Evolutionary conservation across 2,329 filamentous ascomycete genomes (phyloP).

Genomic region (Sarocladium brachiariae): DNA sequence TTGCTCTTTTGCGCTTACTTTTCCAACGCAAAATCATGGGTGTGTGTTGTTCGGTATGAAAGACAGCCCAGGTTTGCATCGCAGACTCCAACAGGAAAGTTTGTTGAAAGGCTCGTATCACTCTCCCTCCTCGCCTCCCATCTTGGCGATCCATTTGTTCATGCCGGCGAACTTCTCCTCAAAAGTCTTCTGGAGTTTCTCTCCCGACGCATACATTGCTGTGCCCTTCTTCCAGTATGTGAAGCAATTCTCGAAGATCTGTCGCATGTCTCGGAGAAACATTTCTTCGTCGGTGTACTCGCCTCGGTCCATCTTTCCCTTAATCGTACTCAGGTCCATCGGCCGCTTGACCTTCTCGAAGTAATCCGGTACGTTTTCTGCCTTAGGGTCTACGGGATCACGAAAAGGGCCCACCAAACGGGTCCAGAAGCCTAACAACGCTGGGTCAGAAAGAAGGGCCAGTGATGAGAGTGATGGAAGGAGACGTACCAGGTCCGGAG

Average conservation of each 20-base stretch:
- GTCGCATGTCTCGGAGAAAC: constrained; percentile 50
- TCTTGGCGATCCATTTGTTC: constrained; percentile 53
- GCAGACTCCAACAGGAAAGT: background rate
- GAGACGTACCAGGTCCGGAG: constrained; percentile 47
- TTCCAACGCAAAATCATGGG: no score
- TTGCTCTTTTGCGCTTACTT: background rate
- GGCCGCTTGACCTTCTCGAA: constrained; percentile 52
- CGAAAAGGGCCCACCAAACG: constrained; percentile 57
- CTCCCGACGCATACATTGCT: constrained; percentile 47
- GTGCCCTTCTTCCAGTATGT: constrained; percentile 54
- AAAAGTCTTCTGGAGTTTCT: constrained; percentile 51
- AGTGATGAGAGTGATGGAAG: background rate
- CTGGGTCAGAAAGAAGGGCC: background rate
- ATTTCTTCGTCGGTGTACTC: constrained; percentile 47
- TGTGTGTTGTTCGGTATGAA: no score
- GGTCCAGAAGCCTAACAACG: constrained; percentile 52
- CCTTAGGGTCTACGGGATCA: constrained; percentile 49
- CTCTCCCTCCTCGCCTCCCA: constrained; percentile 32
- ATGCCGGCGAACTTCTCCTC: constrained; percentile 54
- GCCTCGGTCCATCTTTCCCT: constrained; percentile 48
- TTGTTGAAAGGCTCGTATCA: constrained; percentile 11
- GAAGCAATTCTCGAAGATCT: constrained; percentile 58
- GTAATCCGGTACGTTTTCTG: constrained; percentile 56
- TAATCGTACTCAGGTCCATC: constrained; percentile 57
- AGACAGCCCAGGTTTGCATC: no score